phyloP scores from a whole-genome alignment of 2,329 filamentous ascomycete genomes.

The Xenoacremonium recifei region DNA sequence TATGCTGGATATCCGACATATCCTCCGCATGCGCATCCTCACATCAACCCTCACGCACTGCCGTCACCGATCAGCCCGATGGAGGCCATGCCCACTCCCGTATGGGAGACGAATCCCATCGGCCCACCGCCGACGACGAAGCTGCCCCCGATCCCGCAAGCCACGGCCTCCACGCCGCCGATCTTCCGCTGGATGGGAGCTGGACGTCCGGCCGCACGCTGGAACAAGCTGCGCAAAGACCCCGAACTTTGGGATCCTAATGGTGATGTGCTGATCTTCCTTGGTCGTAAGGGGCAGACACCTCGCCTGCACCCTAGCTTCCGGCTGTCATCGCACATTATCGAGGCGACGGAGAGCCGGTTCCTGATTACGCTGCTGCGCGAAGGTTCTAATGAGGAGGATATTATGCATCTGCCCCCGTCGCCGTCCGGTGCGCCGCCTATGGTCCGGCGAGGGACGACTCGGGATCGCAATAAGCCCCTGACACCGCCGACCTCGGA shows the following conservation, averaged over 20 bases:
- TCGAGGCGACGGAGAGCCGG: slow-evolving; percentile 56
- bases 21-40: background rate
- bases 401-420: slow-evolving; percentile 29
- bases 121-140: slow-evolving; percentile 42
- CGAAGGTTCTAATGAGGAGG: slow-evolving; percentile 51
- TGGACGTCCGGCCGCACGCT: slow-evolving; percentile 47
- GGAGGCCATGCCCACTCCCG: slow-evolving; percentile 1
- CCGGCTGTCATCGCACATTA: slow-evolving; percentile 56
- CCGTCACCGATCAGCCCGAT: slow-evolving; percentile 19
- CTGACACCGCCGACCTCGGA: slow-evolving; percentile 41
- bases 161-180: slow-evolving; percentile 25
- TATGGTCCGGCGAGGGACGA: slow-evolving; percentile 28
- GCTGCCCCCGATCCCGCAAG: slow-evolving; percentile 41
- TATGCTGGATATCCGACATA: slow-evolving; percentile 11
- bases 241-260: slow-evolving; percentile 61
- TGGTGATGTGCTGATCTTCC: slow-evolving; percentile 58
- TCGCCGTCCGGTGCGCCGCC: slow-evolving; percentile 41
- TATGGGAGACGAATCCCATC: slow-evolving; percentile 18
- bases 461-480: slow-evolving; percentile 8
- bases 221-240: slow-evolving; percentile 59
- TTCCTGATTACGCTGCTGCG: slow-evolving; percentile 53
- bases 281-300: slow-evolving; percentile 45
- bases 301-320: slow-evolving; percentile 46
- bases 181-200: slow-evolving; percentile 55
- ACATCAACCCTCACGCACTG: slow-evolving; percentile 12